Conservation (phyloP, 805 yeast species). For the Trichomonascus vanleenenianus region DNA sequence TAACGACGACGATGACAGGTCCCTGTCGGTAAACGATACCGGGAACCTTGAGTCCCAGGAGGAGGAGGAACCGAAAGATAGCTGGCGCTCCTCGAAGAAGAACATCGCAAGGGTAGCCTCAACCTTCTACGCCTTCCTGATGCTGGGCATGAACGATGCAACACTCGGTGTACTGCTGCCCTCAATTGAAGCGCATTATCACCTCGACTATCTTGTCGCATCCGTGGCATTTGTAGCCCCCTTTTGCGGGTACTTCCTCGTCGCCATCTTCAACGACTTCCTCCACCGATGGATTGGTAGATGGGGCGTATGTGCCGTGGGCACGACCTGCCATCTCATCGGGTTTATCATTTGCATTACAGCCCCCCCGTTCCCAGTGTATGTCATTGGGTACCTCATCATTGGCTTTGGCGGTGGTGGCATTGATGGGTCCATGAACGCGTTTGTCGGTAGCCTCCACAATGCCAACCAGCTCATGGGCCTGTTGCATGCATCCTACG, state of each 20-base stretch:
- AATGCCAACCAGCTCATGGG: slow-evolving; percentile 56
- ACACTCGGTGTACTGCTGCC: slow-evolving; percentile 55
- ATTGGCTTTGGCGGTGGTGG: slow-evolving; percentile 52
- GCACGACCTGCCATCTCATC: slow-evolving; percentile 29
- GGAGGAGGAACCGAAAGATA: slow-evolving; percentile 9
- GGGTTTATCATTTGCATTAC: slow-evolving; percentile 35
- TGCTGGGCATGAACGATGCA: slow-evolving; percentile 54
- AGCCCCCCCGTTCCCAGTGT: slow-evolving; percentile 36
- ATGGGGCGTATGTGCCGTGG: slow-evolving; percentile 36
- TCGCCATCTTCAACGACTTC: slow-evolving; percentile 42
- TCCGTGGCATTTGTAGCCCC: slow-evolving; percentile 46
- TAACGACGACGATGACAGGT: too few relatives aligned
- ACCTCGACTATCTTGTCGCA: slow-evolving; percentile 40
- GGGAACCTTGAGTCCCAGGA: not conserved
- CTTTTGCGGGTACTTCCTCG: slow-evolving; percentile 45
- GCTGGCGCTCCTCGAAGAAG: not conserved
- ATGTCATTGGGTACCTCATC: slow-evolving; percentile 34
- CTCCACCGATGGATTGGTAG: slow-evolving; percentile 41
- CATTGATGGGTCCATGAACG: slow-evolving; percentile 47
- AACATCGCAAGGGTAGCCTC: slow-evolving; percentile 11
- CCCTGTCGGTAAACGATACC: too few relatives aligned
- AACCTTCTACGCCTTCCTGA: slow-evolving; percentile 28
- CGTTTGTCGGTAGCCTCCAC: slow-evolving; percentile 40
- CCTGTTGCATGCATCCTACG: slow-evolving; percentile 59
- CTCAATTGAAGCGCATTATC: slow-evolving; percentile 39